Evolutionary conservation across 805 yeast genomes (phyloP), one percentile per base, ranked within the genome.

Genomic region (Wickerhamiella domercqiae): DNA sequence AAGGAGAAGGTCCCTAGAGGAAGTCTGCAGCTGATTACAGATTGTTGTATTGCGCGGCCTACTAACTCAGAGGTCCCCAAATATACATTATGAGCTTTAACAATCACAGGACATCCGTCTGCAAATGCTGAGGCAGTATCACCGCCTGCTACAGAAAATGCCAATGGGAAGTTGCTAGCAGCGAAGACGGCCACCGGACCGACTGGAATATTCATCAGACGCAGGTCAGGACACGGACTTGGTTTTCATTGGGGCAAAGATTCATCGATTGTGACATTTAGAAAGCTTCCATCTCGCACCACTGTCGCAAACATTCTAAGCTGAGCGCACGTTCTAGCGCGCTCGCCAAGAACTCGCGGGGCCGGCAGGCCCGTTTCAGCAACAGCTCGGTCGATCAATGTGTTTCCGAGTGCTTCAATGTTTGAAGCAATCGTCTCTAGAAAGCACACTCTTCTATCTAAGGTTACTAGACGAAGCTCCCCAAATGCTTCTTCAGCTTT

Each of bases 71-170:
- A 28, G 15, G 30, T 28, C 7, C 30, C 30, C 7, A 28, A 17
- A 13, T 28, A 17, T 15, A 17, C 30, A 28, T 28, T 28, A n/a
- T 28, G 30, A 7, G 17, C 30, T 13, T 28, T 28, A 13, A 28
- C 30, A 13, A 28, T 17, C 16, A 28, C 30, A 6, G 30, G 30
- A n/a, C 30, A 28, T 28, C 30, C 30, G 16, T 15, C 30, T 5
- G 30, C 30, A 28, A 28, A 17, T 5, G 30, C 30, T 14, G 30
- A 28, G 7, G 30, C 30, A 28, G 30, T 28, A 28, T 28, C 30
- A 6, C 30, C 30, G 6, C 30, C 30, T 14, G 30, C 30, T 5
- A 28, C 30, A 14, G 30, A 28, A 28, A 28, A 28, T 5, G 30
- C 30, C n/a, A 28, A 17, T 14, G 30, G 30, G 30, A 28, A 28